These are phyloP conservation scores for Hansenula lynferdii DNA, from an alignment of 1,139 yeast species.

Conservation along the genomic window DNA sequence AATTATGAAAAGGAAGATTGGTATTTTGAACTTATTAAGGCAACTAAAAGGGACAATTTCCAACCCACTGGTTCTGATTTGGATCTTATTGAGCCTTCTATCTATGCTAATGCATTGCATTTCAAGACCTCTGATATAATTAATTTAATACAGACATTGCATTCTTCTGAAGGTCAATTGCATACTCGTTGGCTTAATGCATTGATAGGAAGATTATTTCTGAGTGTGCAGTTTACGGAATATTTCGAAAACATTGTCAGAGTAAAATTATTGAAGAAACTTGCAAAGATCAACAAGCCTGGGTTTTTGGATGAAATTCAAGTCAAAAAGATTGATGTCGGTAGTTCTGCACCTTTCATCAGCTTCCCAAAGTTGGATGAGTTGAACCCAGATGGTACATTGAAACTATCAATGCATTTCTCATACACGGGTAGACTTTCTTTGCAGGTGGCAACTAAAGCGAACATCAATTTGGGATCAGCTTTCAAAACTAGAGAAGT, in stretches of 20 bases:
- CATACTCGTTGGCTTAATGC: constrained; percentile 92
- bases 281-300: constrained; percentile 77
- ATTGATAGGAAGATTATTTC: constrained; percentile 71
- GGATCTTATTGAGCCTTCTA: constrained; percentile 35
- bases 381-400: constrained; percentile 76
- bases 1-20: constrained; percentile 87
- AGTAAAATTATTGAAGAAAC: constrained; percentile 60
- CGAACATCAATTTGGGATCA: constrained; percentile 66
- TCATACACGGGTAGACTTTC: constrained; percentile 71
- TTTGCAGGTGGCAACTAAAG: constrained; percentile 75
- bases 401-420: constrained; percentile 58
- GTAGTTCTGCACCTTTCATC: constrained; percentile 74
- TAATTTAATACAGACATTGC: constrained; percentile 66
- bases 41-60: constrained; percentile 43
- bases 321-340: constrained; percentile 69
- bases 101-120: constrained; percentile 70
- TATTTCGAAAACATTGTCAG: constrained; percentile 53
- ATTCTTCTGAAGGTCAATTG: constrained; percentile 78
- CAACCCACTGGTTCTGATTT: constrained; percentile 14
- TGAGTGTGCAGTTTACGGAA: constrained; percentile 70
- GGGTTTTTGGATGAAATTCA: constrained; percentile 81
- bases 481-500: constrained; percentile 78
- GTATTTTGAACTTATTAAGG: constrained; percentile 79
- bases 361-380: constrained; percentile 68
- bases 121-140: constrained; percentile 69